phyloP scores from a whole-genome alignment of 352 stramenopile species.

The Pythium angustatum region DNA sequence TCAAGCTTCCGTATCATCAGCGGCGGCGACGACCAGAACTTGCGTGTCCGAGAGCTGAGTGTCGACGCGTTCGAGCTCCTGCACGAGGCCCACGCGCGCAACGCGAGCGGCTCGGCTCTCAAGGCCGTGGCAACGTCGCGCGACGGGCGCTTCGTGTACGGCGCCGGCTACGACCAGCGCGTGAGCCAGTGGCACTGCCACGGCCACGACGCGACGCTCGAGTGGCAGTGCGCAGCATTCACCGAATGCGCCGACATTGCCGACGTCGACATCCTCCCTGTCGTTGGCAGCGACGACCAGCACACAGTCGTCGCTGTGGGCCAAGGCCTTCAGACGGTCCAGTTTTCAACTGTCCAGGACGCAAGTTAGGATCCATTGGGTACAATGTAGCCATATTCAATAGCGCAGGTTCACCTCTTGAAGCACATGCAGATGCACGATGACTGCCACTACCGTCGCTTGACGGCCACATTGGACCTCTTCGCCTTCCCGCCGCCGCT shows the following conservation, averaged over 20 bases:
- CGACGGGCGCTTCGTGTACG: slow-evolving; percentile 48
- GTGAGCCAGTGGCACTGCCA: slow-evolving; percentile 67
- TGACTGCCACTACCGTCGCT: no score
- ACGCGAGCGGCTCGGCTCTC: slow-evolving; percentile 83
- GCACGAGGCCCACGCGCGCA: slow-evolving; percentile 39
- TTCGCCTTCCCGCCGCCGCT: neutral
- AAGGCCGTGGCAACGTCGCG: slow-evolving; percentile 64
- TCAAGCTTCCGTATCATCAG: slow-evolving; percentile 65
- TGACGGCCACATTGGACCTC: neutral
- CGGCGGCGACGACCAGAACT: slow-evolving; percentile 80
- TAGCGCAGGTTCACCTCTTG: neutral
- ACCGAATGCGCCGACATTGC: slow-evolving; percentile 85
- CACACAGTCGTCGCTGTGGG: slow-evolving; percentile 64
- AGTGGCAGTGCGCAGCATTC: slow-evolving; percentile 64
- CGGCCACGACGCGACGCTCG: slow-evolving; percentile 21
- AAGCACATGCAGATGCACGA: neutral
- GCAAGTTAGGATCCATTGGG: neutral
- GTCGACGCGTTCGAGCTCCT: slow-evolving; percentile 39
- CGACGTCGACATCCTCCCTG: slow-evolving; percentile 49
- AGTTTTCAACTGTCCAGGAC: slow-evolving; percentile 37
- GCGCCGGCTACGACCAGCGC: slow-evolving; percentile 84
- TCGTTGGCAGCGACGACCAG: slow-evolving; percentile 26
- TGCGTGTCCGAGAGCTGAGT: slow-evolving; percentile 45
- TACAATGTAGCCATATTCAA: slow-evolving; percentile 10
- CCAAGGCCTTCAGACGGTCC: slow-evolving; percentile 72